Conservation (phyloP, 805 yeast species). For the Candida glaebosa region DNA sequence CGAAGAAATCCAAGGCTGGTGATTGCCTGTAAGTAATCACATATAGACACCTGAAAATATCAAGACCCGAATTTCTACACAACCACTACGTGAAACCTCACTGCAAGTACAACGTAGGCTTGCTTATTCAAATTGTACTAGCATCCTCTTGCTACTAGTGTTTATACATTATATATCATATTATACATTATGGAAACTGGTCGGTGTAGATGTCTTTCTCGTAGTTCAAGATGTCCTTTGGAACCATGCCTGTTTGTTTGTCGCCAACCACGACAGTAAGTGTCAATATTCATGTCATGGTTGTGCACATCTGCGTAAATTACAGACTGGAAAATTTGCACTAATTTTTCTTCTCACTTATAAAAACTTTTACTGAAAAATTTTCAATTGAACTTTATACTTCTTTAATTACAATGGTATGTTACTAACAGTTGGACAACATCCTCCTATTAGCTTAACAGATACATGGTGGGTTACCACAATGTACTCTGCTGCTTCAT, state of each 20-base stretch:
- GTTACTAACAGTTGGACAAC: constrained; percentile 25
- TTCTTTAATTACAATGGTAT: constrained; percentile 23
- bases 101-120: no score
- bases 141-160: no score
- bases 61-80: no score
- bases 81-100: no score
- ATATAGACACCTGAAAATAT: no score
- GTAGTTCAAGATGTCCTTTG: no score
- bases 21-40: no score
- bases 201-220: no score
- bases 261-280: not conserved
- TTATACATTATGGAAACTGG: no score
- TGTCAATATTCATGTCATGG: not conserved
- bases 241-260: no score
- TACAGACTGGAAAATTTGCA: not conserved
- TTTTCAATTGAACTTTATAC: constrained; percentile 1
- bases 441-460: constrained; percentile 16
- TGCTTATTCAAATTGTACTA: no score
- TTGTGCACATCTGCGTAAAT: constrained; percentile 1
- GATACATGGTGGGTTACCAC: constrained; percentile 4
- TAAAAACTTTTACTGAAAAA: not conserved
- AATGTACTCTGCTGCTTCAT: constrained; percentile 4
- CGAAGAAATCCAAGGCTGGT: constrained; percentile 31
- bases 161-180: no score
- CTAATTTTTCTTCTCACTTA: not conserved